Evolutionary conservation across 257 asterid species (phyloP).

Genomic region (Solanum virginianum): DNA sequence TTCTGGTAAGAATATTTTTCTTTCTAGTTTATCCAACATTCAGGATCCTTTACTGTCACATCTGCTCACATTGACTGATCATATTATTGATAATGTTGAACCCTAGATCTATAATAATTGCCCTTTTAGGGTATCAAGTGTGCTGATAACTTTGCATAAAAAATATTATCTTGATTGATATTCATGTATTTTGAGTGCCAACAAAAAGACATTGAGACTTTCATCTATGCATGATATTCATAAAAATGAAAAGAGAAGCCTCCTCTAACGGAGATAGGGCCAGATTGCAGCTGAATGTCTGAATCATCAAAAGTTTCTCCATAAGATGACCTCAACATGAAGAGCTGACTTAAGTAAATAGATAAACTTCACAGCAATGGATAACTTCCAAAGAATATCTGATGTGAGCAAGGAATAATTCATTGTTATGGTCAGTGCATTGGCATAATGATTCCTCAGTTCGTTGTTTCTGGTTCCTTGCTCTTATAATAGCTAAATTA

Average conservation of each 20-base stretch:
- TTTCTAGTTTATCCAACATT: background rate
- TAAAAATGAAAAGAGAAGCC: background rate
- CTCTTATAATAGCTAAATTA: background rate
- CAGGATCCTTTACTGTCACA: background rate
- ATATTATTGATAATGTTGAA: background rate
- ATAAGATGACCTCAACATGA: background rate
- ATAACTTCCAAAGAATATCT: background rate
- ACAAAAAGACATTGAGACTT: background rate
- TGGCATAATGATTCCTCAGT: background rate
- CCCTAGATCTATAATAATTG: background rate
- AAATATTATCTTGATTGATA: background rate
- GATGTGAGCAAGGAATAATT: background rate
- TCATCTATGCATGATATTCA: background rate
- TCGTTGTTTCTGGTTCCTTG: background rate
- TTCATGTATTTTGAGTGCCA: background rate
- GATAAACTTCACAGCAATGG: background rate
- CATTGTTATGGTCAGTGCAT: background rate
- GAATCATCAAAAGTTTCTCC: background rate
- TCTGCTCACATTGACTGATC: background rate
- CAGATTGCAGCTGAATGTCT: background rate
- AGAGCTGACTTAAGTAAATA: background rate
- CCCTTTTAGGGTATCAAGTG: background rate
- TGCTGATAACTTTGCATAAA: background rate
- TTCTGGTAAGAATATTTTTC: background rate
- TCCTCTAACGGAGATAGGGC: background rate